Conservation (phyloP, 805 yeast species). For the Lachancea dasiensis region DNA sequence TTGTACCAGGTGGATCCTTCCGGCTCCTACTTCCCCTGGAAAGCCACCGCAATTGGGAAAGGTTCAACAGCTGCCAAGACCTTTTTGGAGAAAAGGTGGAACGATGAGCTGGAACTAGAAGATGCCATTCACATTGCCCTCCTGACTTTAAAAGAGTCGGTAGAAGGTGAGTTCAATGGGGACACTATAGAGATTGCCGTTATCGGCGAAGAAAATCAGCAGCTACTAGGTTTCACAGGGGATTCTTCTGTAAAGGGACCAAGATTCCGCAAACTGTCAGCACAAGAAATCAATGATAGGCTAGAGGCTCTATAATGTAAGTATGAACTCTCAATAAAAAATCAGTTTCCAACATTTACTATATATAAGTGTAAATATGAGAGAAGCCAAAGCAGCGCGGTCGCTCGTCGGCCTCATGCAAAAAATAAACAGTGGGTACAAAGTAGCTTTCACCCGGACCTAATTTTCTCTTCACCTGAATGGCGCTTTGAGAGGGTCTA, state of each 20-base stretch:
- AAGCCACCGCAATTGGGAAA: slow-evolving; percentile 98
- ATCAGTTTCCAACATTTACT: not conserved
- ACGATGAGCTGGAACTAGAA: slow-evolving; percentile 91
- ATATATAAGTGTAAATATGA: too few species aligned
- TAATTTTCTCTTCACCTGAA: slow-evolving; percentile 53
- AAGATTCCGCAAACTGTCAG: slow-evolving; percentile 72
- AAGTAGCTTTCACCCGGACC: too few species aligned
- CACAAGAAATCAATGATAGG: slow-evolving; percentile 94
- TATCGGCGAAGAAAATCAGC: slow-evolving; percentile 77
- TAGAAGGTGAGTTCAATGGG: slow-evolving; percentile 97
- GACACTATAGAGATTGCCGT: slow-evolving; percentile 90
- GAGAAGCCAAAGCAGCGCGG: too few species aligned
- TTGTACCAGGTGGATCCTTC: slow-evolving; percentile 97
- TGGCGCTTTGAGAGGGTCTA: slow-evolving; percentile 89
- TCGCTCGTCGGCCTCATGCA: not conserved
- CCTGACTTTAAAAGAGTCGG: slow-evolving; percentile 88
- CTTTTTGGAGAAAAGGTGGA: slow-evolving; percentile 96
- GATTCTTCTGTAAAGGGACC: slow-evolving; percentile 78
- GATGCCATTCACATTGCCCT: slow-evolving; percentile 97
- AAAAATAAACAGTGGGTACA: too few species aligned
- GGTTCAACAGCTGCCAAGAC: slow-evolving; percentile 96
- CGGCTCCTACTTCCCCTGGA: slow-evolving; percentile 98
- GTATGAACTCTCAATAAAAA: not conserved
- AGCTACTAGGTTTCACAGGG: slow-evolving; percentile 79
- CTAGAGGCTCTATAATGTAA: slow-evolving; percentile 71